Evolutionary conservation across 2,329 filamentous ascomycete genomes (phyloP), one percentile per base, ranked within the genome.

Genomic region (Ascochyta lentis): DNA sequence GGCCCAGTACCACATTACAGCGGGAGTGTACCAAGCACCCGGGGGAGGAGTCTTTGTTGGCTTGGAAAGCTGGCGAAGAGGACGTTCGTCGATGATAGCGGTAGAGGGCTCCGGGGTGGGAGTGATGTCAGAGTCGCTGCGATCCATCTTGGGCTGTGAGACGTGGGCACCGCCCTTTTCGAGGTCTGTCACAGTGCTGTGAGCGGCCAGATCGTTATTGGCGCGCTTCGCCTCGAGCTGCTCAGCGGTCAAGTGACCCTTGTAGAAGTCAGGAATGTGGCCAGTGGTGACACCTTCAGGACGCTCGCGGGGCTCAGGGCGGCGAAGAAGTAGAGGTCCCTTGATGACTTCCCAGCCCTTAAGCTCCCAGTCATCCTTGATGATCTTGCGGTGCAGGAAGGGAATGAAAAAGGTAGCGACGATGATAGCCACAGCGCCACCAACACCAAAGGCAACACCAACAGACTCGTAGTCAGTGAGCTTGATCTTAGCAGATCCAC

Each of bases 361-460:
- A 56, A 89, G 75, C 65, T 84, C 74, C 83, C 85, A 83, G 75
- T 89, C 85, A 60, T 87, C 79, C 73, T 81, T 75, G 72, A 88
- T 74, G 62, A 89, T 78, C 40, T 82, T 78, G 52, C 83, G 80
- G 70, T 86, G 82, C 54, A 88, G 67, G 77, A 82, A 88, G 3
- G 85, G 85, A 16, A 86, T 77, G 56, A 88, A 80, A 72, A 86
- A 86, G 56, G 83, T 53, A 50, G 68, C 69, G 55, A 84, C 72
- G 12, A 88, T 64, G 4, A 82, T 60, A n/a, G 75, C 79, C 53
- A 81, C 83, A 24, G 59, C 83, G 19, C 76, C 79, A 55, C 83
- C 83, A 22, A 81, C 76, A 37, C 80, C 83, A 31, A 87, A 72
- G 27, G 85, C 84, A 49, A 83, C 79, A 50, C 83, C 83, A 15